Conservation (phyloP, 2,329 filamentous ascomycete genomes). For the Cryphonectria parasitica region DNA sequence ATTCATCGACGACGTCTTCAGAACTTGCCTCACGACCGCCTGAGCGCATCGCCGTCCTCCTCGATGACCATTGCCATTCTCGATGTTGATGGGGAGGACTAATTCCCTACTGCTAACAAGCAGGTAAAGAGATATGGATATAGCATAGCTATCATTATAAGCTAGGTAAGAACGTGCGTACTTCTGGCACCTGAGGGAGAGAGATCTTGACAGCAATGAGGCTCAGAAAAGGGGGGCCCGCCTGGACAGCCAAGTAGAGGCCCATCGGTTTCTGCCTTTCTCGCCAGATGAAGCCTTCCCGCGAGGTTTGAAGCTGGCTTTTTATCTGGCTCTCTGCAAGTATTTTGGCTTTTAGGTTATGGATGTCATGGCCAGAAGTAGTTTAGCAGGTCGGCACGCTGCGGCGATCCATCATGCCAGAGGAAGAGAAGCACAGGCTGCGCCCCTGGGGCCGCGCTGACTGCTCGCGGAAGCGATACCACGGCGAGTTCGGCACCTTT, state of each 20-base stretch:
- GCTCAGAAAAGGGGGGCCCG: background rate
- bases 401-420: slow-evolving; percentile 8
- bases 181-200: background rate
- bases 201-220: background rate
- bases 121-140: background rate
- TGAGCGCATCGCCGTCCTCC: background rate
- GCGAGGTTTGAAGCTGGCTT: background rate
- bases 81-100: background rate
- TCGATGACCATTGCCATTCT: background rate
- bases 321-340: background rate
- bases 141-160: background rate
- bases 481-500: slow-evolving; percentile 21
- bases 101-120: background rate
- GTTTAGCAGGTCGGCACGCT: slow-evolving; percentile 19
- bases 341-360: background rate
- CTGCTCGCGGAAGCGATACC: slow-evolving; percentile 4
- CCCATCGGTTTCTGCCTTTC: background rate
- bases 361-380: slow-evolving; percentile 19
- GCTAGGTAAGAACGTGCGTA: background rate
- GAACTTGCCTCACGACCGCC: background rate
- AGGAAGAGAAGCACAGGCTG: background rate
- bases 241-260: background rate
- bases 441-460: background rate
- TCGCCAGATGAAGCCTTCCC: background rate
- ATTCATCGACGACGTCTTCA: background rate